phyloP scores from a whole-genome alignment of 805 yeast species.

The Yamadazyma insecticola region DNA sequence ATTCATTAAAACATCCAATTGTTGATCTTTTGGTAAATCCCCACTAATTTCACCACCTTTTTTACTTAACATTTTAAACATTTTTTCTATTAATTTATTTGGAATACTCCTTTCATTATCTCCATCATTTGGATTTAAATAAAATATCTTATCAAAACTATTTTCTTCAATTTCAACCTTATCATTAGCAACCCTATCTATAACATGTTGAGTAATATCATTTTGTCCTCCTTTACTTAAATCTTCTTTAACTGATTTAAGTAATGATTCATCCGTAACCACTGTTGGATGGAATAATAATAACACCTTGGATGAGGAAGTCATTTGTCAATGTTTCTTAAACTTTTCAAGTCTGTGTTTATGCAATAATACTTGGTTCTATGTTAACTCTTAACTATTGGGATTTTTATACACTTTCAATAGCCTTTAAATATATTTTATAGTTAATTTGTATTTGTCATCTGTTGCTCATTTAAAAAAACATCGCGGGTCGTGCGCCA shows the following conservation, averaged over 20 bases:
- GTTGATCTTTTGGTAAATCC: conserved; percentile 45
- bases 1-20: conserved; percentile 58
- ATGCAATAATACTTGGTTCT: too few species aligned
- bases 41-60: conserved; percentile 49
- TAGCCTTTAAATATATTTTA: too few species aligned
- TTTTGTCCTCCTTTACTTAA: conserved; percentile 14
- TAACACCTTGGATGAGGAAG: too few species aligned
- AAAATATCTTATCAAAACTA: conserved; percentile 42
- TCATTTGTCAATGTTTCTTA: too few species aligned
- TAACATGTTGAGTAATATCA: conserved; percentile 45
- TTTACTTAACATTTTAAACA: conserved; percentile 32
- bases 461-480: too few species aligned
- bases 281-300: conserved; percentile 64
- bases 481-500: too few species aligned
- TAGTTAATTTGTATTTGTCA: too few species aligned
- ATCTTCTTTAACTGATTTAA: conserved; percentile 35
- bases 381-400: too few species aligned
- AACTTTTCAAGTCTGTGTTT: conserved; percentile 1
- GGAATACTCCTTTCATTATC: conserved; percentile 45
- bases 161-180: conserved; percentile 33
- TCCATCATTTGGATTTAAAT: conserved; percentile 49
- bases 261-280: conserved; percentile 50
- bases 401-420: too few species aligned
- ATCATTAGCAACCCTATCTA: conserved; percentile 53
- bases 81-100: conserved; percentile 6